Base-by-base conservation (phyloP, 768 basidiomycete genomes). In the Auriscalpium orientale region DNA sequence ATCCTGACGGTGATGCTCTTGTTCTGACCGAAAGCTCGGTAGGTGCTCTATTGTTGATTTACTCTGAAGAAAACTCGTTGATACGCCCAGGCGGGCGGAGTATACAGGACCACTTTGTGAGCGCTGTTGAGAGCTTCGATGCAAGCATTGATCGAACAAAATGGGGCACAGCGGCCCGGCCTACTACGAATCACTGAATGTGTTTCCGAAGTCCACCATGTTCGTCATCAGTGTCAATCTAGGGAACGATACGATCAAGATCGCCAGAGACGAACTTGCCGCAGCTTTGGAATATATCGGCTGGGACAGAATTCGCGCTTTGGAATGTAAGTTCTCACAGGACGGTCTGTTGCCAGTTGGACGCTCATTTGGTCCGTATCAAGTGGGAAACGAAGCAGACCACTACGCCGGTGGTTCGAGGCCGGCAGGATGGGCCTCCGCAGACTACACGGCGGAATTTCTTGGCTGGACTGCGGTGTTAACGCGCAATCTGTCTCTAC, bases 161-260 rank as follows among this genome's bases (percentile, higher is more conserved):
- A 28, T 7, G 28, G 28, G 28, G 4, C 34, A 12, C 34, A 67
- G 66, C 47, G 69, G 69, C 2, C 66, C 67, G 2, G 62, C 51
- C 4, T 63, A 61, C 49, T 69, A 67, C 52, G 64, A 66, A 36
- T 62, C 64, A 35, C 53, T 68, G 33, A 56, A 55, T 4, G 63
- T 65, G 5, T 63, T 70, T 47, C 66, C 66, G 2, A 56, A 64
- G 22, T 55, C 62, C 0, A 61, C 69, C 9, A 37, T 54, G 36
- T 62, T 66, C 51, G 62, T 68, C 8, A 56, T 64, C n/a, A 61
- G 58, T 21, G 65, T 69, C 36, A 70, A 70, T 58, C 61, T 70
- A 11, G 69, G 67, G 1, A 70, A 70, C 46, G 55, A 66, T 54
- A 63, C 68, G 15, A 61, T 67, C 38, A 55, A 56, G 7, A 64